Evolutionary conservation across 495 filamentous ascomycete genomes (phyloP).

Genomic region (Lichenothelia convexa): DNA sequence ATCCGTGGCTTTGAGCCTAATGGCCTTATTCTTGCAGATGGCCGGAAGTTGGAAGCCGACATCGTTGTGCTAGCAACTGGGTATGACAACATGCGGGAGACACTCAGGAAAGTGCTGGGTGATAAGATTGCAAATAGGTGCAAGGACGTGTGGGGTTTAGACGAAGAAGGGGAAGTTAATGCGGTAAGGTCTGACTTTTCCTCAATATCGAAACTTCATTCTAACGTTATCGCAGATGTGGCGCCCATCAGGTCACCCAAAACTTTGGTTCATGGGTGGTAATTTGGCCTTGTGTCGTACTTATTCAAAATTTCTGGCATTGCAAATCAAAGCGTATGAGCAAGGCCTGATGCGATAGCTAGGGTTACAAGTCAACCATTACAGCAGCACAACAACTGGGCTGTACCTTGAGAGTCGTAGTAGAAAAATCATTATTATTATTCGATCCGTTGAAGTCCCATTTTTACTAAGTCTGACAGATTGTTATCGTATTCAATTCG

Average conservation of each 20-base stretch:
- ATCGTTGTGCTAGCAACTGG: constrained; percentile 73
- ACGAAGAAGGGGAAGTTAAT: constrained; percentile 54
- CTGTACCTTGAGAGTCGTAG: too few species aligned
- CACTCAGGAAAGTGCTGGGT: constrained; percentile 44
- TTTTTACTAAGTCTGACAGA: too few species aligned
- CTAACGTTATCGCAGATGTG: constrained; percentile 31
- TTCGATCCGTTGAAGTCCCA: too few species aligned
- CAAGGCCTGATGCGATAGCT: constrained; percentile 11
- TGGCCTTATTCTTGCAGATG: constrained; percentile 48
- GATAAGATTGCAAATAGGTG: constrained; percentile 49
- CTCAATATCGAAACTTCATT: not conserved
- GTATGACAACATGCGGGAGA: constrained; percentile 60
- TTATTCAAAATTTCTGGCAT: constrained; percentile 48
- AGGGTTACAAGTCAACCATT: too few species aligned
- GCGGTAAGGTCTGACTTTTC: constrained; percentile 9
- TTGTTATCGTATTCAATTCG: too few species aligned
- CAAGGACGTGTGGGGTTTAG: constrained; percentile 58
- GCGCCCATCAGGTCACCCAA: constrained; percentile 49
- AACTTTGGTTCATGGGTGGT: constrained; percentile 73
- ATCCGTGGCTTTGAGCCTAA: constrained; percentile 39
- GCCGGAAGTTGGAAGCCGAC: constrained; percentile 49
- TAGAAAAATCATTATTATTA: too few species aligned
- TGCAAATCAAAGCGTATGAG: constrained; percentile 57
- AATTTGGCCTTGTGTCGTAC: constrained; percentile 60
- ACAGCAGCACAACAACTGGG: too few species aligned